Conservation (phyloP, 495 filamentous ascomycete genomes). For the Cercophora samala region DNA sequence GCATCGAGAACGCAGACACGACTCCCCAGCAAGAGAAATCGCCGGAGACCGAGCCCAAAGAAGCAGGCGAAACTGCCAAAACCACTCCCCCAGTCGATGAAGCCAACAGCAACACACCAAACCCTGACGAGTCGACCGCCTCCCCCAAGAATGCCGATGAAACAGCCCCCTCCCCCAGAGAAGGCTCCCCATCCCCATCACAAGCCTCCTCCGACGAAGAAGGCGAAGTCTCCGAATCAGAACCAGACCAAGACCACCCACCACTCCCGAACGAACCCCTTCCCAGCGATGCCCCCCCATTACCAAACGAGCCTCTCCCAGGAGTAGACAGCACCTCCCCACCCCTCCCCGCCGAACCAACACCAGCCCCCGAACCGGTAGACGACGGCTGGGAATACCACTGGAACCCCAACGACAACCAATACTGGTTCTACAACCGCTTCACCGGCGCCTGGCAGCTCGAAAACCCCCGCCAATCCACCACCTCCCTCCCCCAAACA, state of each 20-base stretch:
- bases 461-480: conserved; percentile 75
- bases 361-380: conserved; percentile 27
- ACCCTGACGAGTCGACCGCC: background rate
- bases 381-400: conserved; percentile 89
- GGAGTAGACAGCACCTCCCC: conserved; percentile 25
- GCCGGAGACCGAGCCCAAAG: background rate
- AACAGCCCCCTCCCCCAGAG: background rate
- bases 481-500: conserved; percentile 14
- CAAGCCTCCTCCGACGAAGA: conserved; percentile 10
- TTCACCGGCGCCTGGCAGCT: conserved; percentile 74
- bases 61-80: background rate
- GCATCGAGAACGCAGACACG: background rate
- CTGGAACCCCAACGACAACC: conserved; percentile 68
- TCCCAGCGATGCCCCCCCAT: conserved; percentile 23
- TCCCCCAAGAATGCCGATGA: background rate
- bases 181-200: conserved; percentile 9
- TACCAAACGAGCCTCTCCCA: conserved; percentile 33
- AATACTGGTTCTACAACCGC: conserved; percentile 89
- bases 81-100: background rate
- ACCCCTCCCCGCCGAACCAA: conserved; percentile 40
- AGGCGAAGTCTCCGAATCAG: conserved; percentile 19
- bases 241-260: conserved; percentile 8
- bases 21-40: background rate
- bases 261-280: conserved; percentile 18
- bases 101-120: background rate